phyloP scores from a whole-genome alignment of 2,329 filamentous ascomycete genomes.

The Penicillium brasilianum region DNA sequence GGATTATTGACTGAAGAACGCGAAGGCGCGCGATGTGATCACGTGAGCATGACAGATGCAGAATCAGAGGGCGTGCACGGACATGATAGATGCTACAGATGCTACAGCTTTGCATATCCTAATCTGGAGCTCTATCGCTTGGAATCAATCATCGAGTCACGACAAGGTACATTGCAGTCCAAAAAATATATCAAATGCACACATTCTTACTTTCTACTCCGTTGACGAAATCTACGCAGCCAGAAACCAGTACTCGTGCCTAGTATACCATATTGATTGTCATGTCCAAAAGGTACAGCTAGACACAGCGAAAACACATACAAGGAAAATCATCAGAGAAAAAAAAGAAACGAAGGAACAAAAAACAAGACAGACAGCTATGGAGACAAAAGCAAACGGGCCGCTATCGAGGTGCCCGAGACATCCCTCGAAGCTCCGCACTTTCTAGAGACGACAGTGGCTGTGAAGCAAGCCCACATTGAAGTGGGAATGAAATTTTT shows the following conservation, averaged over 20 bases:
- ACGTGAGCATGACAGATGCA: constrained; percentile 20
- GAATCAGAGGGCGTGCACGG: not conserved
- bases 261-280: constrained; percentile 40
- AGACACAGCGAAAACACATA: constrained; percentile 31
- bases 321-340: constrained; percentile 23
- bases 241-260: constrained; percentile 12
- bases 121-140: not conserved
- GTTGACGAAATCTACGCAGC: not conserved
- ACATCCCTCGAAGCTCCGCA: constrained; percentile 17
- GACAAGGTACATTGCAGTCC: not conserved
- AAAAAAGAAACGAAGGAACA: constrained; percentile 18
- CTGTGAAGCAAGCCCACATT: constrained; percentile 30
- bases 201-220: not conserved
- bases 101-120: not conserved
- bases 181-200: not conserved
- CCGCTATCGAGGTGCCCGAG: constrained; percentile 14
- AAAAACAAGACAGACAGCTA: constrained; percentile 10
- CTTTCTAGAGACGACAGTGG: constrained; percentile 37
- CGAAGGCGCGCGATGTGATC: constrained; percentile 21
- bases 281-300: constrained; percentile 37
- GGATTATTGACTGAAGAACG: constrained; percentile 28
- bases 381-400: constrained; percentile 34
- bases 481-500: constrained; percentile 36
- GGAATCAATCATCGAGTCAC: not conserved
- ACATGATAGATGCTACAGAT: not conserved